Base-by-base conservation (phyloP, 257 asterid genomes). In the Plantago ovata region DNA sequence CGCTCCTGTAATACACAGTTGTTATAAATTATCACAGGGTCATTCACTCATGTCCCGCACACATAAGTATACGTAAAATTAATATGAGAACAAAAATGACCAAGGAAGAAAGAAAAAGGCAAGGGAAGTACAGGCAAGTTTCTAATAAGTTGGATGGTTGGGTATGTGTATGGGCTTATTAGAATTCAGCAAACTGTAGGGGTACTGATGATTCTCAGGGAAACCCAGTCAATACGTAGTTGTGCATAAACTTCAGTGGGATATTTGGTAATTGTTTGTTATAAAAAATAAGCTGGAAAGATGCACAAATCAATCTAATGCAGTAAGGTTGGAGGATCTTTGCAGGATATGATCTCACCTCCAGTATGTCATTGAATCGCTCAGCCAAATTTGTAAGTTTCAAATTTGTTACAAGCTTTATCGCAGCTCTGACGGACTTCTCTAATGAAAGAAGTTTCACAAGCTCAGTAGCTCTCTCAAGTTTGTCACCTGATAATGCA, bases 381-480 rank as follows among this genome's bases (percentile, higher is more conserved):
- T 93, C 99, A 1, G 97, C 99, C 74, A 93, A 75, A 74, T 77
- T 93, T 47, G 99, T 95, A 42, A 80, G 94, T 75, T 93, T 93
- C 70, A 93, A 62, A 19, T 85, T 89, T 39, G 99, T 93, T 13
- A 77, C 99, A 52, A 93, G 87, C 82, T 93, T 93, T 69, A 89
- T 89, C 40, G 99, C 99, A 44, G 89, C 96, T 77, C 78, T 82
- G 4, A 86, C 82, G 20, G 97, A 86, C 69, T 89, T 93, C 71
- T 82, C 95, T 46, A 86, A 75, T 33, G 95, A 77, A 60, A 93
- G 82, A 63, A 89, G 96, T 66, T 93, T 86, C 51, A 81, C 95
- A 1, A 89, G 89, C 72, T 93, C 99, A 20, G 89, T 84, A 54
- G 99, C 99, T 81, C 97, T 79, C 72, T 76, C 81, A 24, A 79